phyloP scores from a whole-genome alignment of 768 basidiomycete species.

The Rhizopogon vinicolor region DNA sequence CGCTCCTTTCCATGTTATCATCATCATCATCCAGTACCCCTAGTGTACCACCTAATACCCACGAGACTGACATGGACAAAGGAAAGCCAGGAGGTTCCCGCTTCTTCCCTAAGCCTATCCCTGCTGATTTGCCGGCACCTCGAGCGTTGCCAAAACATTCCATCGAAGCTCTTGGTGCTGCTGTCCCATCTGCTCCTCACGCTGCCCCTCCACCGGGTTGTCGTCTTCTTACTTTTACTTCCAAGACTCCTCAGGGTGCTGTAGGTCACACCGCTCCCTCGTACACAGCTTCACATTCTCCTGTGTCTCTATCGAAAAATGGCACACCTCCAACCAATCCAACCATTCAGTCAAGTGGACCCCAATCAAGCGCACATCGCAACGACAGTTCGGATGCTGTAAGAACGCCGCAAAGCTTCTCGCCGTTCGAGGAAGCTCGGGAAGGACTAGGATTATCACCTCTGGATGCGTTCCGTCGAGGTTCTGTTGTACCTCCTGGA shows the following conservation, averaged over 20 bases:
- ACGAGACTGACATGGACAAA: constrained; percentile 18
- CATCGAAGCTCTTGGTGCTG: constrained; percentile 40
- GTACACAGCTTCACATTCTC: constrained; percentile 17
- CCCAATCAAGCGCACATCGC: neutral
- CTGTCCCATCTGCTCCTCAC: constrained; percentile 24
- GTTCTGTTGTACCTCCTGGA: constrained; percentile 8
- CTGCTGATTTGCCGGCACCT: constrained; percentile 15
- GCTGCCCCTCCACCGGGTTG: constrained; percentile 37
- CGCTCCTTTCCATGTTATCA: constrained; percentile 7
- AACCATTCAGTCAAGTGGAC: constrained; percentile 1
- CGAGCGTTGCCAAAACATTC: constrained; percentile 11
- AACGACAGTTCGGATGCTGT: constrained; percentile 7
- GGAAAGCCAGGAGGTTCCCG: constrained; percentile 27
- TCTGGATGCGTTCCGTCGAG: constrained; percentile 17
- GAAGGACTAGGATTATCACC: constrained; percentile 7
- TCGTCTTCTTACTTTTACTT: constrained; percentile 37
- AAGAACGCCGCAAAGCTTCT: constrained; percentile 35
- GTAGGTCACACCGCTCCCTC: constrained; percentile 12
- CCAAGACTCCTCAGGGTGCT: constrained; percentile 20
- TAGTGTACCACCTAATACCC: neutral
- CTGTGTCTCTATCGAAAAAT: constrained; percentile 19
- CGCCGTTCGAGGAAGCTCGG: constrained; percentile 50
- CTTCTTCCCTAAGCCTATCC: constrained; percentile 29
- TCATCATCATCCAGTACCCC: constrained; percentile 8
- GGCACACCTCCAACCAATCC: constrained; percentile 3